These are phyloP conservation scores for Coemansia sp. DNA, from an alignment of 192 early-diverging fungal species.

Conservation along the genomic window DNA sequence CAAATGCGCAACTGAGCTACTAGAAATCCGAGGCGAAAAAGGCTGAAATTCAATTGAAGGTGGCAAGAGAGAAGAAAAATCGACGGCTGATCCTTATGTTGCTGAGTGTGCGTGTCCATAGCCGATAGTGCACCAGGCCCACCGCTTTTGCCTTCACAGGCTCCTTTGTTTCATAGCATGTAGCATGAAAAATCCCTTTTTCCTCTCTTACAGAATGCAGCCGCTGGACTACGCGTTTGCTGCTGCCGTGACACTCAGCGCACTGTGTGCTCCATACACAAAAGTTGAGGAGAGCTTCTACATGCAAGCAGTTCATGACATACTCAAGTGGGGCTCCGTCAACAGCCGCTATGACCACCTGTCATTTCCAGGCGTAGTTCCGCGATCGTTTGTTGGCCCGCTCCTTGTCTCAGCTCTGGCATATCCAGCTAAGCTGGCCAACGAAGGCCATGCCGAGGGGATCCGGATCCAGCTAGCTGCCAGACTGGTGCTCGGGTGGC, in stretches of 20 bases:
- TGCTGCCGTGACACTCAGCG: constrained; percentile 27
- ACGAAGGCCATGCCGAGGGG: constrained; percentile 9
- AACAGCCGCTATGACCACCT: constrained; percentile 74
- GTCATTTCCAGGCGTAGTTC: constrained; percentile 92
- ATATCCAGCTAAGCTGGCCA: constrained; percentile 31
- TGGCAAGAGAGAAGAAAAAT: no score
- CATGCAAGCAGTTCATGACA: constrained; percentile 89
- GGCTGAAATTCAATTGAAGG: background rate
- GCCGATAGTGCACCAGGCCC: no score
- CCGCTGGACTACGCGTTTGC: constrained; percentile 22
- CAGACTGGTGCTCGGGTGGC: constrained; percentile 56
- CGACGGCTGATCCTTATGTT: no score
- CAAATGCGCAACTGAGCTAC: background rate
- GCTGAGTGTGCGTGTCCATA: no score
- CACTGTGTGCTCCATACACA: constrained; percentile 66
- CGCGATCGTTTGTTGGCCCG: constrained; percentile 88
- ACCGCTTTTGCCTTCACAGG: no score
- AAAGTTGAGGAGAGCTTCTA: constrained; percentile 99
- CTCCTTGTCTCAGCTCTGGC: constrained; percentile 55
- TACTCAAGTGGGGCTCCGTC: constrained; percentile 60
- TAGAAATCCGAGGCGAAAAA: background rate
- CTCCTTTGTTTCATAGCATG: no score
- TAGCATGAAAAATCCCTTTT: no score
- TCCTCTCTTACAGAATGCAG: background rate
- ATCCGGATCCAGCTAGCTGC: constrained; percentile 18